Percentiles rank a stretch among this genome's conserved stretches.
phyloP scores from a whole-genome alignment of 2,329 filamentous ascomycete species.

The Tolypocladium endophyticum region DNA sequence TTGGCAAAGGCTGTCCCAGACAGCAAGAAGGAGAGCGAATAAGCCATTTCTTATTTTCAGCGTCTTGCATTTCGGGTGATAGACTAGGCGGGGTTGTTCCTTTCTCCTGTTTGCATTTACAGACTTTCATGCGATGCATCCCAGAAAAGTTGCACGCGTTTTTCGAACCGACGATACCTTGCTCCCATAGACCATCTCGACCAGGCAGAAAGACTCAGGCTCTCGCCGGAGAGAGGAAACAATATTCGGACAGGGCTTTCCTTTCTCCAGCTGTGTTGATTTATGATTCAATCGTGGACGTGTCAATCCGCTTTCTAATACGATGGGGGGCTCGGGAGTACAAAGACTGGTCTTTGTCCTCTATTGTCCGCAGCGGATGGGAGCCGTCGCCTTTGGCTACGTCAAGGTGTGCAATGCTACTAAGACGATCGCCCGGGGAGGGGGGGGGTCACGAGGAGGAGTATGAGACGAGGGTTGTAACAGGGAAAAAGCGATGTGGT shows the following conservation, averaged over 20 bases:
- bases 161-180: slow-evolving; percentile 39
- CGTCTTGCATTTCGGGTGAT: slow-evolving; percentile 39
- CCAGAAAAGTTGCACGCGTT: slow-evolving; percentile 34
- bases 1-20: slow-evolving; percentile 52
- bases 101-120: slow-evolving; percentile 34
- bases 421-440: no score
- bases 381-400: not conserved
- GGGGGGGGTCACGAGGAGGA: not conserved
- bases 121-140: slow-evolving; percentile 35
- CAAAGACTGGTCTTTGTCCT: not conserved
- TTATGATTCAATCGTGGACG: slow-evolving; percentile 1
- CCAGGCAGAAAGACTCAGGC: slow-evolving; percentile 17
- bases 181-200: slow-evolving; percentile 30
- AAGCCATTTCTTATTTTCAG: slow-evolving; percentile 19
- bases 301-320: not conserved
- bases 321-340: not conserved
- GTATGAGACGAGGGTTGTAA: not conserved
- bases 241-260: slow-evolving; percentile 2
- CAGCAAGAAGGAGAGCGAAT: slow-evolving; percentile 43
- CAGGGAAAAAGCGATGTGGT: not conserved
- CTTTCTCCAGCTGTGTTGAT: slow-evolving; percentile 8
- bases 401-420: not conserved
- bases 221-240: slow-evolving; percentile 17
- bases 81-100: slow-evolving; percentile 35
- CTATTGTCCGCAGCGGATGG: not conserved